Percentiles rank a stretch among this genome's conserved stretches.
Evolutionary conservation across 1,139 yeast species (phyloP).

Genomic region (Yamadazyma dendronema): DNA sequence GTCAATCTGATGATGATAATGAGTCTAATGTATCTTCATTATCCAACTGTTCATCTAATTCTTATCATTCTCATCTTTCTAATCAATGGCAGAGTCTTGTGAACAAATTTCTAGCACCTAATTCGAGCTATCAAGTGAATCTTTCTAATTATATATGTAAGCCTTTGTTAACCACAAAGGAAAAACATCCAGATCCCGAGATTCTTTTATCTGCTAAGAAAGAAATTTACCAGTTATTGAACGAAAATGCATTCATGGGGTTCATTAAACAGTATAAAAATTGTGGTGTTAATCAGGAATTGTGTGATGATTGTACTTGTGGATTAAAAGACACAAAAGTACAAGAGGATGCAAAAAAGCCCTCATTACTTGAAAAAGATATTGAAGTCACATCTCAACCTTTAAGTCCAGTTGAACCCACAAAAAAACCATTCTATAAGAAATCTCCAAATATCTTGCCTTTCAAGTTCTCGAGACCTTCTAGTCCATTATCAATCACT

Average conservation of each 20-base stretch:
- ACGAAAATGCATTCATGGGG: slow-evolving; percentile 42
- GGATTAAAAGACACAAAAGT: no score
- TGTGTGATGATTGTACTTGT: slow-evolving; percentile 13
- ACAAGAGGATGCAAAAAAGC: neutral
- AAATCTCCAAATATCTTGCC: slow-evolving; percentile 9
- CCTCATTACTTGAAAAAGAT: neutral
- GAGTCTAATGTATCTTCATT: neutral
- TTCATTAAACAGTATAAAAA: slow-evolving; percentile 12
- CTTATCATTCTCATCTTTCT: slow-evolving; percentile 3
- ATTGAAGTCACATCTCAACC: neutral
- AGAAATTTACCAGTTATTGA: slow-evolving; percentile 41
- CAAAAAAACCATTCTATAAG: slow-evolving; percentile 6
- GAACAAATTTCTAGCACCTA: slow-evolving; percentile 25
- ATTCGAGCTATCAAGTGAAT: slow-evolving; percentile 47
- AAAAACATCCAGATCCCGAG: slow-evolving; percentile 36
- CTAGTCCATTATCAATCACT: slow-evolving; percentile 11
- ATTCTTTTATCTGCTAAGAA: slow-evolving; percentile 41
- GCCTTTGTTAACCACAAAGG: slow-evolving; percentile 23
- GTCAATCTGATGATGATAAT: slow-evolving; percentile 12
- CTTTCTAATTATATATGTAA: slow-evolving; percentile 34
- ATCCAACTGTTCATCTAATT: slow-evolving; percentile 3
- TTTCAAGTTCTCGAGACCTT: slow-evolving; percentile 10
- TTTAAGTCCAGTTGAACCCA: neutral
- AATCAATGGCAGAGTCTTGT: slow-evolving; percentile 30
- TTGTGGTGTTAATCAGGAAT: slow-evolving; percentile 1